Evolutionary conservation across 768 basidiomycete genomes (phyloP).

Genomic region (Rhodocollybia butyracea): DNA sequence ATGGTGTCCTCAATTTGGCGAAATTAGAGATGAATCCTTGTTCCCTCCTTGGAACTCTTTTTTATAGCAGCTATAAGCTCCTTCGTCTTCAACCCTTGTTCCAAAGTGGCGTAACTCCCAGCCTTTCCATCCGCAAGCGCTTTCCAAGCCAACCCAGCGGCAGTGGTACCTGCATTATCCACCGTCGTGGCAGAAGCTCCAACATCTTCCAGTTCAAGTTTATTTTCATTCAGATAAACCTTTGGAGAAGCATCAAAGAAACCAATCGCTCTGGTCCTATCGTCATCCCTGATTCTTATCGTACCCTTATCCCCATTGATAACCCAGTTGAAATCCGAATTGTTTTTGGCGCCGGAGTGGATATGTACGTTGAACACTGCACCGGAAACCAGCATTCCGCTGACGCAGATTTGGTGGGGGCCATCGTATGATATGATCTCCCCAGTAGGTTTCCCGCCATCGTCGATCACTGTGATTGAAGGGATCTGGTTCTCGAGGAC

Average conservation of each 20-base stretch:
- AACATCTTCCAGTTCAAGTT: constrained; percentile 14
- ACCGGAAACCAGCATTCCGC: constrained; percentile 27
- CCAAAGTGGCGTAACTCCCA: constrained; percentile 23
- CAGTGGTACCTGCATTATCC: too few relatives aligned
- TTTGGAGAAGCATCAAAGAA: constrained; percentile 23
- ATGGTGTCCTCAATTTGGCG: too few relatives aligned
- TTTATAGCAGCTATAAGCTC: constrained; percentile 21
- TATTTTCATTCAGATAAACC: constrained; percentile 28
- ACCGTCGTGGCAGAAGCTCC: constrained; percentile 1
- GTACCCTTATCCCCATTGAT: constrained; percentile 20
- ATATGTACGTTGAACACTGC: constrained; percentile 20
- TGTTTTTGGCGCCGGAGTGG: constrained; percentile 17
- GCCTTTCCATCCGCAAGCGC: constrained; percentile 20
- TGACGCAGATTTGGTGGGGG: constrained; percentile 25
- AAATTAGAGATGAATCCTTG: neutral
- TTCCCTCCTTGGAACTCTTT: constrained; percentile 19
- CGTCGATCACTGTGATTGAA: constrained; percentile 21
- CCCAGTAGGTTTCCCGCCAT: constrained; percentile 21
- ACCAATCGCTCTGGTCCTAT: neutral
- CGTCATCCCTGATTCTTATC: constrained; percentile 11
- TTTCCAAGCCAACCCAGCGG: constrained; percentile 18
- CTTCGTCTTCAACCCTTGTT: constrained; percentile 24
- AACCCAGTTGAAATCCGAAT: constrained; percentile 26
- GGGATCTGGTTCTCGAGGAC: constrained; percentile 22
- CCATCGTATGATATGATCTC: constrained; percentile 15